Evolutionary conservation across 345 rosid genomes (phyloP).

Genomic region (Reutealis trisperma): DNA sequence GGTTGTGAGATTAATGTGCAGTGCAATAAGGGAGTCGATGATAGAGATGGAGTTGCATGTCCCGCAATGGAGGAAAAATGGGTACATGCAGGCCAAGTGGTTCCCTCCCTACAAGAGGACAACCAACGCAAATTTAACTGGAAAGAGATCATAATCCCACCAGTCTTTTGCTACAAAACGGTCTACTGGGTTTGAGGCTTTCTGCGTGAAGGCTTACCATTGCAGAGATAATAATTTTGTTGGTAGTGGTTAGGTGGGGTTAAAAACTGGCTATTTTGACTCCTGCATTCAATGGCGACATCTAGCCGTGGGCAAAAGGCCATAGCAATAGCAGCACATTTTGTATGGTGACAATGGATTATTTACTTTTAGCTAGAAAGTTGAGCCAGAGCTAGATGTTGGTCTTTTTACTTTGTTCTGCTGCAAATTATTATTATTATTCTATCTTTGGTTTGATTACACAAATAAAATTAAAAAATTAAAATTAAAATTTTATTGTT

Average conservation of each 20-base stretch:
- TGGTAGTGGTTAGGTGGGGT: slow-evolving; percentile 15
- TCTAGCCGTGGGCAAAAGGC: too few species aligned
- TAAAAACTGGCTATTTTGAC: slow-evolving; percentile 37
- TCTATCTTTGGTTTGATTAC: too few species aligned
- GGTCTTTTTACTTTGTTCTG: too few species aligned
- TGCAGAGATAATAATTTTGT: slow-evolving; percentile 30
- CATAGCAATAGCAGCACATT: too few species aligned
- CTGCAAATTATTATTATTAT: too few species aligned
- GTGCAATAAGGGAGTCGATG: slow-evolving; percentile 57
- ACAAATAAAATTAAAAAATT: too few species aligned
- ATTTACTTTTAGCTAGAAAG: too few species aligned
- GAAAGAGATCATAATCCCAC: background rate
- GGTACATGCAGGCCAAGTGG: slow-evolving; percentile 87
- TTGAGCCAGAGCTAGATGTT: too few species aligned
- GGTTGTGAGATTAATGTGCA: slow-evolving; percentile 65
- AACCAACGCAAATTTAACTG: slow-evolving; percentile 34
- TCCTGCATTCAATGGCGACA: slow-evolving; percentile 25
- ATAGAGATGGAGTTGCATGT: slow-evolving; percentile 41
- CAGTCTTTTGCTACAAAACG: slow-evolving; percentile 4
- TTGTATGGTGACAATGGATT: too few species aligned
- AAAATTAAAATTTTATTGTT: too few species aligned
- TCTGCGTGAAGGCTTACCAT: slow-evolving; percentile 1
- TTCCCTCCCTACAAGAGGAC: slow-evolving; percentile 66
- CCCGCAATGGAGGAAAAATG: slow-evolving; percentile 85
- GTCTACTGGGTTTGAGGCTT: slow-evolving; percentile 32